Base-by-base conservation (phyloP, 2,329 filamentous ascomycete genomes). In the Hymenoscyphus infarciens region DNA sequence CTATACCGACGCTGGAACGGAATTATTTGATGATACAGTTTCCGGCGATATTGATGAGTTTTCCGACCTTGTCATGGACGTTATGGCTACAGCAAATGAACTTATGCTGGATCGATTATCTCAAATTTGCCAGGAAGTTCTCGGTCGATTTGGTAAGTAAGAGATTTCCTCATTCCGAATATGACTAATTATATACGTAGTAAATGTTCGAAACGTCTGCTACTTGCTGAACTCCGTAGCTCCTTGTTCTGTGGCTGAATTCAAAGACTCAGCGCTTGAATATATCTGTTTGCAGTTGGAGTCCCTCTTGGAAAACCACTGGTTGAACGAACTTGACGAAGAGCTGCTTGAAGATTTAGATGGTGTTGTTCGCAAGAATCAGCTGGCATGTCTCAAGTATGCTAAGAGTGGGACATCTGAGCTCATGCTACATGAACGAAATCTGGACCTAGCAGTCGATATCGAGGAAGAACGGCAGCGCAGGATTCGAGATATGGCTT, bases 221-320 rank as follows among this genome's bases (percentile, higher is more conserved):
- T 87, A 88, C 59, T 80, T 98, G 16, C 81, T 99, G 11, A 97
- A 96, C 72, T 89, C 89, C 1, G 89, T 97, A 64, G 90, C 91
- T 54, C 90, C 91, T 2, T 96, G 90, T 73, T 89, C 89, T 0
- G 87, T 97, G 5, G 86, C 85, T 0, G 86, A 90, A 62, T 97
- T 99, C 78, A 97, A 96, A 75, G 85, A 95, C 68, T 89, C 90
- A 10, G 91, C 90, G 0, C 79, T 98, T 33, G 91, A 97, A 74
- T 99, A 97, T 73, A 86, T 97, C 25, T 97, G 92, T 70, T 79
- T 97, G 54, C 96, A 97, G 71, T 81, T 98, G 62, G 95, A 99
- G 75, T 86, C 87, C 6, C 91, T 98, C 82, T 85, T 99, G 58
- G 92, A 97, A 72, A 97, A 96, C 66, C 89, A 91, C 69, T 82